A percentile compares a stretch with the other conserved stretches of the same genome.
phyloP scores from a whole-genome alignment of 192 early-diverging fungal genomes.

The Entomortierella beljakovae region DNA sequence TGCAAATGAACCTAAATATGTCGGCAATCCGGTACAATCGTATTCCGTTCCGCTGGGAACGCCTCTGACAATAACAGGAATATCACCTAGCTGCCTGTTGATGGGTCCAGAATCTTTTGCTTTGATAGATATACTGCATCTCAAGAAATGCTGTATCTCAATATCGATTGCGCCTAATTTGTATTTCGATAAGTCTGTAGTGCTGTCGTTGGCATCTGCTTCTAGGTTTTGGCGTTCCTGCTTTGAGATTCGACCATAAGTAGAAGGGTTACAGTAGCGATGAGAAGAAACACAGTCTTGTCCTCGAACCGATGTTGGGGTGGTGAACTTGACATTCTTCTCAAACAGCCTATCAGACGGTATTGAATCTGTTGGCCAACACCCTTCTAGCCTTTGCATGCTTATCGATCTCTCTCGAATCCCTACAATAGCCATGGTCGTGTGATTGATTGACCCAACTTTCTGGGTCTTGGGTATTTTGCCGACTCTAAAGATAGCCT shows the following conservation, averaged over 20 bases:
- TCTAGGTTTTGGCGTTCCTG: not conserved
- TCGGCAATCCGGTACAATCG: slow-evolving; percentile 13
- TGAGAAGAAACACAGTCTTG: slow-evolving; percentile 5
- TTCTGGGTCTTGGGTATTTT: not conserved
- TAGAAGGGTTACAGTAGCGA: slow-evolving; percentile 26
- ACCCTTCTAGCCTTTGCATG: slow-evolving; percentile 1
- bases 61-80: slow-evolving; percentile 17
- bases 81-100: slow-evolving; percentile 14
- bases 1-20: slow-evolving; percentile 27
- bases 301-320: slow-evolving; percentile 10
- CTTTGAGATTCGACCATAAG: slow-evolving; percentile 1
- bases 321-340: slow-evolving; percentile 3
- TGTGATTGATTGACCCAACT: not conserved
- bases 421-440: not conserved
- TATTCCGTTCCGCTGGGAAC: slow-evolving; percentile 1
- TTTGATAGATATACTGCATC: slow-evolving; percentile 2
- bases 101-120: not conserved
- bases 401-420: slow-evolving; percentile 15
- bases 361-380: not conserved
- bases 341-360: not conserved
- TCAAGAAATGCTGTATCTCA: slow-evolving; percentile 34
- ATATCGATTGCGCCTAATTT: slow-evolving; percentile 13
- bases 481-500: slow-evolving; percentile 7
- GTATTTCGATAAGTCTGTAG: not conserved
- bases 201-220: not conserved